Percentiles rank a stretch among this genome's conserved stretches.
Evolutionary conservation across 495 filamentous ascomycete genomes (phyloP).

Genomic region (Lophiostoma macrostomum): DNA sequence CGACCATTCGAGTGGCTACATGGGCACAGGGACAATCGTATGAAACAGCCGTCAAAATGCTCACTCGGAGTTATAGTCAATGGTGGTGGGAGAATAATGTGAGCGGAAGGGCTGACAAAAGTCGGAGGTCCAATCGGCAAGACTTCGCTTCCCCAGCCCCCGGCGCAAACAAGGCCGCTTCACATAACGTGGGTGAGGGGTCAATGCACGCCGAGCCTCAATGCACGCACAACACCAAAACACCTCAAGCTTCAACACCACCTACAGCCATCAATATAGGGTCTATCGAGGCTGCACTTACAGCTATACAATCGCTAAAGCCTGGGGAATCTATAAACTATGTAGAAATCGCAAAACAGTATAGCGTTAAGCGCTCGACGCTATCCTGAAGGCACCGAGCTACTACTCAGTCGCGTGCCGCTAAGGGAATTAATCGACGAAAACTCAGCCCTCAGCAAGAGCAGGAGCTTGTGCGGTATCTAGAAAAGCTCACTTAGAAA

Average conservation of each 20-base stretch:
- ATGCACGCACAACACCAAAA: no score
- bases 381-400: neutral
- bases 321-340: neutral
- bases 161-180: no score
- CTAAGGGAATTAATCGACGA: neutral
- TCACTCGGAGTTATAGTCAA: no score
- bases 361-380: constrained; percentile 4
- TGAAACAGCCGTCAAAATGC: no score
- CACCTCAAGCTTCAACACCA: constrained; percentile 10
- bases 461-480: constrained; percentile 8
- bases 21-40: no score
- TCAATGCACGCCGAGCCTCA: no score
- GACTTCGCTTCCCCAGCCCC: no score
- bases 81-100: no score
- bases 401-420: neutral
- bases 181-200: no score
- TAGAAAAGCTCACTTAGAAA: neutral
- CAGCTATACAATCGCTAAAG: constrained; percentile 1
- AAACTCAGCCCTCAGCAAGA: constrained; percentile 11
- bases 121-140: no score
- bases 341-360: neutral
- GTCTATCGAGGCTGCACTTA: constrained; percentile 10
- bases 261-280: constrained; percentile 10
- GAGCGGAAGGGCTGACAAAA: no score
- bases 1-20: no score